Percentiles rank a stretch among this genome's conserved stretches.
phyloP scores from a whole-genome alignment of 108 stramenopile genomes.

The Parmales sp. region DNA sequence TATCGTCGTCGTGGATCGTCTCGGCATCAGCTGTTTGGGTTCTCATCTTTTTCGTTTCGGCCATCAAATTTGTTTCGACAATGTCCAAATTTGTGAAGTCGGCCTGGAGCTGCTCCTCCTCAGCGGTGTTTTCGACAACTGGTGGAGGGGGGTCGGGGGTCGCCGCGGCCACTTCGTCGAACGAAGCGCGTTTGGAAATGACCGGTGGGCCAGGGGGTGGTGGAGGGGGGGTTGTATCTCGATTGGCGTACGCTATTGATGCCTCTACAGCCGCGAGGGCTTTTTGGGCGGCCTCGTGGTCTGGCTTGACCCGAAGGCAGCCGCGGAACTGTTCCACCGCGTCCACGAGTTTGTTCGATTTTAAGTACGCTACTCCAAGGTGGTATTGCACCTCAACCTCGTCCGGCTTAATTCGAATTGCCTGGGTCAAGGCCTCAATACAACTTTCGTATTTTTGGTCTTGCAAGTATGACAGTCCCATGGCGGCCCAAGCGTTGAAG shows the following conservation, averaged over 20 bases:
- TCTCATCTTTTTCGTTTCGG: neutral
- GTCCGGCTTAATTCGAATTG: neutral
- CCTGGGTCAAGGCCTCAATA: neutral
- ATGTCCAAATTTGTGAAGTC: neutral
- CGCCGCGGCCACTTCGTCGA: neutral
- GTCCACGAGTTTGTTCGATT: neutral
- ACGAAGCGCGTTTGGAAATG: neutral
- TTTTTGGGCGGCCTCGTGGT: constrained; percentile 2
- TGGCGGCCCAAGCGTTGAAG: neutral
- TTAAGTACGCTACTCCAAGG: constrained; percentile 8
- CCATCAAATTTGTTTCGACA: neutral
- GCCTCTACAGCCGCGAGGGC: constrained; percentile 1
- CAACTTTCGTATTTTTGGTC: neutral
- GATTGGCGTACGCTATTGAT: neutral
- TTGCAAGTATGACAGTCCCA: neutral
- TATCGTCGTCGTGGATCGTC: neutral
- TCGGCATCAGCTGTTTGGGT: neutral
- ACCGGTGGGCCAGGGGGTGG: neutral
- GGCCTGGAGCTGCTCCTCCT: constrained; percentile 6
- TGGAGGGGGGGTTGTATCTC: neutral
- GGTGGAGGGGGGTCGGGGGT: neutral
- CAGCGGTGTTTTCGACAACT: neutral
- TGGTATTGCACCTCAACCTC: constrained; percentile 9
- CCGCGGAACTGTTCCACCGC: constrained; percentile 1
- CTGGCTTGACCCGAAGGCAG: constrained; percentile 1